phyloP scores from a whole-genome alignment of 192 early-diverging fungal genomes.

The Umbelopsis sp. region DNA sequence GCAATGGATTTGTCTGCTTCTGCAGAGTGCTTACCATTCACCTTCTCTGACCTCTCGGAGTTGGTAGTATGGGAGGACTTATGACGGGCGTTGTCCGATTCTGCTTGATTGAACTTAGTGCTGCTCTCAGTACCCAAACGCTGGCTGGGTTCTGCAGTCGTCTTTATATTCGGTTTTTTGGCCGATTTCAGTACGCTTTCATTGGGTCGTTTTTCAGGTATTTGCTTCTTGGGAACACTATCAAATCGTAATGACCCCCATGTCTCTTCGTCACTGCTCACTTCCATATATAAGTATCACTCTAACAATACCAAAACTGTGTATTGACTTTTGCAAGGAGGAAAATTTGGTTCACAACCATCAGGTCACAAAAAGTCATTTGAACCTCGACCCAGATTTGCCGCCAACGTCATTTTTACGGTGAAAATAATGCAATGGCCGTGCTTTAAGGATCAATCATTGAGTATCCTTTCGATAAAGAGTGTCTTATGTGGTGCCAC shows the following conservation, averaged over 20 bases:
- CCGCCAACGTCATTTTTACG: no score
- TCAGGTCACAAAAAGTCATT: background rate
- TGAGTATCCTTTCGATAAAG: no score
- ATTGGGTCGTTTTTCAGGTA: conserved; percentile 9
- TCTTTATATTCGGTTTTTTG: conserved; percentile 9
- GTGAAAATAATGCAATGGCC: no score
- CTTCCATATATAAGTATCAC: background rate
- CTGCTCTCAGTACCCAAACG: no score
- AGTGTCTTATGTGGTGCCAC: no score
- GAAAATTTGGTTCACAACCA: conserved; percentile 20
- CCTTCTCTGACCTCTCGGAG: no score
- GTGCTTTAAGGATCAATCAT: no score
- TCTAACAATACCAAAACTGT: background rate
- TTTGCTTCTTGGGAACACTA: background rate
- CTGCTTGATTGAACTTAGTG: background rate
- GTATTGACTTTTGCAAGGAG: conserved; percentile 41
- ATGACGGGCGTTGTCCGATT: background rate
- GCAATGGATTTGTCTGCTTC: conserved; percentile 6
- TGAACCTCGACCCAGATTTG: background rate
- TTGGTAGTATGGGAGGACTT: no score
- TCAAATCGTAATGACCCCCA: conserved; percentile 14
- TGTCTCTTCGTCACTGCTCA: conserved; percentile 21
- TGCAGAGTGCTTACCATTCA: background rate
- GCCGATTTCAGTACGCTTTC: background rate
- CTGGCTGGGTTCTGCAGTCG: background rate